Evolutionary conservation across 257 asterid genomes (phyloP), one percentile per base, ranked within the genome.

Genomic region (Cinchona pubescens): DNA sequence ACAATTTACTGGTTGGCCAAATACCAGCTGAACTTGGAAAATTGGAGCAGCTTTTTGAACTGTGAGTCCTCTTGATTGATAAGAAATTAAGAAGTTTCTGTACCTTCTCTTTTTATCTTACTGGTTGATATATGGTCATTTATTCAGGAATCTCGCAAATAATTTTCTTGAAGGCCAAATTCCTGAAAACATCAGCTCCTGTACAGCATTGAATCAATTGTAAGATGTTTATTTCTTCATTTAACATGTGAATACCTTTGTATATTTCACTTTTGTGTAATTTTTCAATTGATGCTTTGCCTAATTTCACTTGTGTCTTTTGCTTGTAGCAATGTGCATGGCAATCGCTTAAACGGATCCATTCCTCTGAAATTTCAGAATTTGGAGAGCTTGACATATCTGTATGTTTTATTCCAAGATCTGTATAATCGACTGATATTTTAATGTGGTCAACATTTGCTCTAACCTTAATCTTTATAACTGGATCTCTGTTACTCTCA

Each of bases 161-260:
- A 95, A 95, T 86, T 76, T 87, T 63, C 89, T 95, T 25, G 93
- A 95, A 80, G 98, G 99, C 53, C 91, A 93, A 64, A 91, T 95
- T 78, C 96, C 98, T 53, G 94, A 87, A 67, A 95, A 95, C 79
- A 86, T 95, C 83, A 92, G 99, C 87, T 91, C 92, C 67, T 95
- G 99, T 85, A 87, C 93, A 0, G 97, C 99, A 56, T 69, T 95
- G 86, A 95, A 95, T 83, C 96, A 95, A 79, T 78, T 95, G 99
- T 95, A 88, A 75, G 94, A 67, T 74, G 10, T 68, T 43, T 8
- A 23, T 46, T 53, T 32, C 67, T 75, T 35, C n/a, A 37, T 19
- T 0, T 37, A 25, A 69, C 5, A 43, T 21, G 14, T 37, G 11
- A 32, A 25, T 43, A 7, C 9, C 46, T 45, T 2, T 58, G 56